A percentile compares a stretch with the other conserved stretches of the same genome.
Evolutionary conservation across 2,329 filamentous ascomycete species (phyloP).

Genomic region (Paracoccidioides brasiliensis): DNA sequence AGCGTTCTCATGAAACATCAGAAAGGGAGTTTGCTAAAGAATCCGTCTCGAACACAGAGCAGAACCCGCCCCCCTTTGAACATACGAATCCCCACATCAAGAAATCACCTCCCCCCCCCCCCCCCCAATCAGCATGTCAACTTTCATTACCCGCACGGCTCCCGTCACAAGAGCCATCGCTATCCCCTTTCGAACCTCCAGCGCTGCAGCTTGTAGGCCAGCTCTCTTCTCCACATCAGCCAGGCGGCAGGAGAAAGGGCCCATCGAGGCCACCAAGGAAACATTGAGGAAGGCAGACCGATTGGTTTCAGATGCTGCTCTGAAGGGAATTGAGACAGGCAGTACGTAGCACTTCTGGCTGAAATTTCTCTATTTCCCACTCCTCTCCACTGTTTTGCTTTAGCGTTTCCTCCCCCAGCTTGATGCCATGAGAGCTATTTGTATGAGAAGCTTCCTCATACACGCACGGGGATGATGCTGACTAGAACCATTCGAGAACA

Average conservation of each 20-base stretch:
- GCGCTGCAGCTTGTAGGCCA: conserved; percentile 12
- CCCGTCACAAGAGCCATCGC: conserved; percentile 17
- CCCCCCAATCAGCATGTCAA: conserved; percentile 25
- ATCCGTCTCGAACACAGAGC: not conserved
- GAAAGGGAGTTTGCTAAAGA: not conserved
- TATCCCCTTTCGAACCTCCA: conserved; percentile 8
- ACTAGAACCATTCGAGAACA: conserved; percentile 17
- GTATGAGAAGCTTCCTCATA: not conserved
- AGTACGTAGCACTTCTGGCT: conserved; percentile 33
- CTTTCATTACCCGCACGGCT: conserved; percentile 22
- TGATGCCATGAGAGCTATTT: not conserved
- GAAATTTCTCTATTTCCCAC: not conserved
- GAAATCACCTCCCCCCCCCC: not conserved
- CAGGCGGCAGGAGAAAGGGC: conserved; percentile 34
- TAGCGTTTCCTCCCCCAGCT: too few relatives aligned
- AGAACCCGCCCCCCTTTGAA: not conserved
- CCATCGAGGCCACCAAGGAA: conserved; percentile 44
- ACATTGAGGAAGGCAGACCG: conserved; percentile 45
- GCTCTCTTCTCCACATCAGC: conserved; percentile 41
- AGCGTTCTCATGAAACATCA: not conserved
- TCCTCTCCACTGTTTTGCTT: not conserved
- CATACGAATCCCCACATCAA: not conserved
- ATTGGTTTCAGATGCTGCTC: conserved; percentile 41
- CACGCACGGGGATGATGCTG: not conserved
- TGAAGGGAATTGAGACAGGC: conserved; percentile 50